These are phyloP conservation scores for Verticillium isaacii DNA, from an alignment of 2,329 filamentous ascomycete genomes.

Conservation along the genomic window DNA sequence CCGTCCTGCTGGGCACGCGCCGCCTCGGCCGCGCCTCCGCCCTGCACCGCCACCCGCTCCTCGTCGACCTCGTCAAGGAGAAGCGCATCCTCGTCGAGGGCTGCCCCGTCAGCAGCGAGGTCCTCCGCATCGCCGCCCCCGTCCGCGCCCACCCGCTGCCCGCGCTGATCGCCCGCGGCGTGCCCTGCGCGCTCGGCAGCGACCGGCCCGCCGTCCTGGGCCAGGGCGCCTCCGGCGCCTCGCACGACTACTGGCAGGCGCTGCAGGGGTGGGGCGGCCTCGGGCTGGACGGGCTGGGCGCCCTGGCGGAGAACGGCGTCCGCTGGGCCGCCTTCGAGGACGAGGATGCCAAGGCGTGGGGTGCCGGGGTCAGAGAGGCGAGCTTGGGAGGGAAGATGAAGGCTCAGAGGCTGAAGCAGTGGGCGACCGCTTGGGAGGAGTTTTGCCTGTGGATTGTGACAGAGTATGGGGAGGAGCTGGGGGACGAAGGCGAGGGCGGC, in stretches of 20 bases:
- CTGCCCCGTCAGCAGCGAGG: constrained; percentile 71
- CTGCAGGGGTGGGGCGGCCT: constrained; percentile 81
- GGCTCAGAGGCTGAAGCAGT: constrained; percentile 64
- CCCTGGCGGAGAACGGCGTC: constrained; percentile 79
- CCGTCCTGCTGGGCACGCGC: constrained; percentile 71
- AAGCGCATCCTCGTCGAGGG: constrained; percentile 76
- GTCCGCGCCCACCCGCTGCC: constrained; percentile 72
- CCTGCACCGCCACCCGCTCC: constrained; percentile 76
- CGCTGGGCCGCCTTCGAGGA: constrained; percentile 81
- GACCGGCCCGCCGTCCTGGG: constrained; percentile 79
- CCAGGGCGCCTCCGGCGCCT: constrained; percentile 72
- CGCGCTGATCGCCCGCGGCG: constrained; percentile 70
- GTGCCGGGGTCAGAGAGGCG: constrained; percentile 63
- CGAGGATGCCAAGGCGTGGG: constrained; percentile 61
- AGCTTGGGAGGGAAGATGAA: constrained; percentile 62
- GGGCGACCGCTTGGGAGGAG: constrained; percentile 71
- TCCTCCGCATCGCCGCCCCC: constrained; percentile 64
- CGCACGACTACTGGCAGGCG: constrained; percentile 83
- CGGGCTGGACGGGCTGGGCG: constrained; percentile 71
- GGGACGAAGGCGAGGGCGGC: constrained; percentile 17
- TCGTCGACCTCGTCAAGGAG: constrained; percentile 76
- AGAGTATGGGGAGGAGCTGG: constrained; percentile 61
- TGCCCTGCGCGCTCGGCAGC: constrained; percentile 72
- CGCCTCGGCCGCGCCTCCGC: constrained; percentile 79
- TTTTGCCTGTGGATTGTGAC: constrained; percentile 80